Conservation (phyloP, 1,284 basidiomycete species). For the Ceratobasidium papillatum region DNA sequence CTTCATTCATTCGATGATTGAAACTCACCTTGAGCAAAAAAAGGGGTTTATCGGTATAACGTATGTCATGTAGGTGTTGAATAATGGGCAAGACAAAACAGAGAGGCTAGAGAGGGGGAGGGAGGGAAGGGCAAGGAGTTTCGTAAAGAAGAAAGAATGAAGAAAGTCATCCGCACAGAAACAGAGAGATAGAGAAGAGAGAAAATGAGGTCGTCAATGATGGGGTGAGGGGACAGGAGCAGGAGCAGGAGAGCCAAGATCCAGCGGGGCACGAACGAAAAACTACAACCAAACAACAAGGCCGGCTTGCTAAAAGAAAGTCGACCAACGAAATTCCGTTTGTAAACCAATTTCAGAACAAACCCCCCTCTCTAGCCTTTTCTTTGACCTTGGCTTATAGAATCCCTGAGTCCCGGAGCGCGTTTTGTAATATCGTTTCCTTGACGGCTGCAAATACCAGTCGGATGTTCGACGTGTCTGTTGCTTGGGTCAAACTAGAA, state of each 20-base stretch:
- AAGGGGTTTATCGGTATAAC: conserved; percentile 12
- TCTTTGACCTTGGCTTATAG: conserved; percentile 53
- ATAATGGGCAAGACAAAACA: not conserved
- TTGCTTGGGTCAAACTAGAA: conserved; percentile 77
- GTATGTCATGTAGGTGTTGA: not conserved
- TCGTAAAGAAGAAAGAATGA: not conserved
- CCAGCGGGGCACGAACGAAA: conserved; percentile 17
- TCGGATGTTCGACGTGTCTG: conserved; percentile 71
- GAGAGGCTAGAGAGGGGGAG: not conserved
- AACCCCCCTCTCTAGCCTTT: not conserved
- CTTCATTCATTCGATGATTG: not conserved
- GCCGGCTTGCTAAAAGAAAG: not conserved
- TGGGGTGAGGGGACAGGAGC: not conserved
- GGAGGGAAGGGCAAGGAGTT: not conserved
- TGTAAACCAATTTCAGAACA: not conserved
- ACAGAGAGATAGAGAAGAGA: not conserved
- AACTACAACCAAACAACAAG: not conserved
- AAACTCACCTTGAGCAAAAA: conserved; percentile 12
- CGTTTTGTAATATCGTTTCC: conserved; percentile 95
- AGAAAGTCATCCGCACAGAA: not conserved
- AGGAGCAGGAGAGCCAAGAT: conserved; percentile 12
- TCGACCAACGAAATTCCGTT: not conserved
- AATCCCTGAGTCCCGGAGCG: conserved; percentile 83
- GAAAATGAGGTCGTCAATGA: not conserved
- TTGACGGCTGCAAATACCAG: conserved; percentile 97